A percentile compares a stretch with the other conserved stretches of the same genome.
phyloP scores from a whole-genome alignment of 345 rosid species.

The Hirschfeldia incana region DNA sequence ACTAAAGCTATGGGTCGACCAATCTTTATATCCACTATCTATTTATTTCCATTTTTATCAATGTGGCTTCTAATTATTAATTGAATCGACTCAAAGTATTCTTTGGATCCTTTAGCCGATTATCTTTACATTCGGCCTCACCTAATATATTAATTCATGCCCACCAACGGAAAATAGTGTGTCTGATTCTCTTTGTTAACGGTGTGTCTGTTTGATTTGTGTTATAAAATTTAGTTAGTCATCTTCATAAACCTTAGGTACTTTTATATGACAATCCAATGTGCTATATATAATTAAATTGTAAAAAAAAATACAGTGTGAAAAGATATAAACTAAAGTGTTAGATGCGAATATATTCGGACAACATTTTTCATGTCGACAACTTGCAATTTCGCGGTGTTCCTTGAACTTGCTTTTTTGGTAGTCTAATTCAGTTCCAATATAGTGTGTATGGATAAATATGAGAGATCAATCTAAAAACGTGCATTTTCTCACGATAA shows the following conservation, averaged over 20 bases:
- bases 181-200: neutral
- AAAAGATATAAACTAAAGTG: slow-evolving; percentile 12
- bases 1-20: slow-evolving; percentile 22
- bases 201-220: neutral
- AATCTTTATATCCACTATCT: slow-evolving; percentile 28
- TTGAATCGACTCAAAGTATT: neutral
- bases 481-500: neutral
- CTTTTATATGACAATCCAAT: neutral
- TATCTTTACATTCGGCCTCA: slow-evolving; percentile 10
- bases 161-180: slow-evolving; percentile 17
- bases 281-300: neutral
- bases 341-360: slow-evolving; percentile 33
- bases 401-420: neutral
- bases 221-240: neutral
- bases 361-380: slow-evolving; percentile 27
- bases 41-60: slow-evolving; percentile 15
- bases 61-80: slow-evolving; percentile 7
- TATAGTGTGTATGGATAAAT: neutral
- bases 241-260: neutral
- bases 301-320: neutral
- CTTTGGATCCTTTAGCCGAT: slow-evolving; percentile 29
- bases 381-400: neutral
- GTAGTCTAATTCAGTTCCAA: neutral
- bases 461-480: neutral
- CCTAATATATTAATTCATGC: slow-evolving; percentile 15